A percentile compares a stretch with the other conserved stretches of the same genome.
phyloP scores from a whole-genome alignment of 257 asterid species.

The Solanum infundibuliforme region DNA sequence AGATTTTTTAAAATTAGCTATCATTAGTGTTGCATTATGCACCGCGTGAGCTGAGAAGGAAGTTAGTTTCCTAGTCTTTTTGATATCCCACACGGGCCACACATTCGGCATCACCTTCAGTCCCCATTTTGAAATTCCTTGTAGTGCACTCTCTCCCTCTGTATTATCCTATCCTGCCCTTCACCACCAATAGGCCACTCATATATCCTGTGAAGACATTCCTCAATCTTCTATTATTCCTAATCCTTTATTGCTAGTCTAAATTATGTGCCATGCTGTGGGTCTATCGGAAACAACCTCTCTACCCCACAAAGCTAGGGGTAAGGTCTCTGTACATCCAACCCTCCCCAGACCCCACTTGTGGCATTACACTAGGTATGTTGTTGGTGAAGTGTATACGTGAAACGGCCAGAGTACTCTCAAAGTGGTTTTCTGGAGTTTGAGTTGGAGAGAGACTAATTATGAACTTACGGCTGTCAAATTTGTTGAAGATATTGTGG shows the following conservation, averaged over 20 bases:
- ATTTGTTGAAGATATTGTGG: slow-evolving; percentile 1
- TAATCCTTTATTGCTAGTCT: not conserved
- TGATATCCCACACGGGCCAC: not conserved
- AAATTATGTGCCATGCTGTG: not conserved
- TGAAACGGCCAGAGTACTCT: not conserved
- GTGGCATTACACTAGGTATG: not conserved
- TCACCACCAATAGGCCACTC: not conserved
- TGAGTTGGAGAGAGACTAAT: slow-evolving; percentile 8
- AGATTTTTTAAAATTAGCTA: not conserved
- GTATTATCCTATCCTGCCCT: not conserved
- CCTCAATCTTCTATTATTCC: not conserved
- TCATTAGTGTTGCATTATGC: not conserved
- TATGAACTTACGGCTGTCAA: slow-evolving; percentile 10
- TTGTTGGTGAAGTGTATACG: not conserved
- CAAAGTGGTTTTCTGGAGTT: slow-evolving; percentile 8
- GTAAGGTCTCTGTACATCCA: not conserved
- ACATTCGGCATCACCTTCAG: not conserved
- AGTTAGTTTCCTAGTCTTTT: not conserved
- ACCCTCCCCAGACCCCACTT: not conserved
- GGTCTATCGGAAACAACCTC: not conserved
- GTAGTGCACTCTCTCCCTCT: not conserved
- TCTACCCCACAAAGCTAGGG: not conserved
- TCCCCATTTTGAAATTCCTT: not conserved
- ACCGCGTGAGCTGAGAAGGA: not conserved
- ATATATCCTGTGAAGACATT: not conserved